Conservation (phyloP, 1,139 yeast genomes). For the Sugiyamaella paludigena region DNA sequence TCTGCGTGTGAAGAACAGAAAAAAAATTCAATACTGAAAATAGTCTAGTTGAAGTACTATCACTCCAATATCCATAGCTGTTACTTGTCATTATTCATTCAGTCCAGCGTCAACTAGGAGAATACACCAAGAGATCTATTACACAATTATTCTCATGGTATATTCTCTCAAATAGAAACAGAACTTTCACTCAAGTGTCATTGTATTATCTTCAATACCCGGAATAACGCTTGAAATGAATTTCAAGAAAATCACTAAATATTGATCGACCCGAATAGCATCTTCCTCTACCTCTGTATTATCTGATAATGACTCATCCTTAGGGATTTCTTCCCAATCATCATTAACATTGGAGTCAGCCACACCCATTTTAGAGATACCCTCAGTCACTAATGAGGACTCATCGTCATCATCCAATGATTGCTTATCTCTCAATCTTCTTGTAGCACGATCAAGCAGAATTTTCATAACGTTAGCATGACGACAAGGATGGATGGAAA, state of each 20-base stretch:
- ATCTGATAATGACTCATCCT: slow-evolving; percentile 15
- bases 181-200: slow-evolving; percentile 44
- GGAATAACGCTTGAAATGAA: slow-evolving; percentile 97
- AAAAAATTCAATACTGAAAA: no score
- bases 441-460: slow-evolving; percentile 65
- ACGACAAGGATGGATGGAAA: slow-evolving; percentile 94
- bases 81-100: no score
- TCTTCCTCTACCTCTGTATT: slow-evolving; percentile 40
- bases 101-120: no score
- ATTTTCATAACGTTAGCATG: slow-evolving; percentile 95
- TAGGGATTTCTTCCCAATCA: slow-evolving; percentile 40
- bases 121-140: no score
- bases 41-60: no score
- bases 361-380: slow-evolving; percentile 46
- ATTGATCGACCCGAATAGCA: slow-evolving; percentile 82
- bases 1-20: no score
- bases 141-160: no score
- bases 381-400: slow-evolving; percentile 33
- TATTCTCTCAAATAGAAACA: no score
- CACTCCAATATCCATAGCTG: no score
- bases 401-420: slow-evolving; percentile 38
- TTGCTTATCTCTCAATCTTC: slow-evolving; percentile 33
- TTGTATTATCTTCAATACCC: slow-evolving; percentile 94
- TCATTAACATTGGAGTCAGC: slow-evolving; percentile 39
- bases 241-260: slow-evolving; percentile 80